Percentiles rank a stretch among this genome's conserved stretches.
Conservation (phyloP, 139 green algal genomes). For the Micractinium sp. region DNA sequence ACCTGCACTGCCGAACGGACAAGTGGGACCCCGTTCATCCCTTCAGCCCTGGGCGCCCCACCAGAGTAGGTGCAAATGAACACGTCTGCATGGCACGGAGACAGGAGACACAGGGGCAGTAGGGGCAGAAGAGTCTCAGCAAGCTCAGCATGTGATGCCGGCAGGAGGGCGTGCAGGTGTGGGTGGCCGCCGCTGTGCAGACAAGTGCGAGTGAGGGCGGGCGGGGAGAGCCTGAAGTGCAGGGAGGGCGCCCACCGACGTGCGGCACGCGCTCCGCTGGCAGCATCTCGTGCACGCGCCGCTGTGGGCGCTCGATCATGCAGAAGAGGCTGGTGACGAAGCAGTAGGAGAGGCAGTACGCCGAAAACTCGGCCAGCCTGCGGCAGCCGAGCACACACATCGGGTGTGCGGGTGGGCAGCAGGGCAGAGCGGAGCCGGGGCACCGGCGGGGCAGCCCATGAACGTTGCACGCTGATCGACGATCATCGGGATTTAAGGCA, state of each 20-base stretch:
- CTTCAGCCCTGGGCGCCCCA: background rate
- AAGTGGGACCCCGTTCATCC: too few relatives aligned
- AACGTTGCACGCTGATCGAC: too few relatives aligned
- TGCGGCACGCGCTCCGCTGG: background rate
- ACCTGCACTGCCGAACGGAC: too few relatives aligned
- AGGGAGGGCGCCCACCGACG: background rate
- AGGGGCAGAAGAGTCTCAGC: background rate
- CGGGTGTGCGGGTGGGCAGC: too few relatives aligned
- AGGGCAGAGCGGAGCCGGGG: too few relatives aligned
- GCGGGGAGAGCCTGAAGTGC: background rate
- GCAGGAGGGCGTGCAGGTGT: too few relatives aligned
- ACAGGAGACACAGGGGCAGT: too few relatives aligned
- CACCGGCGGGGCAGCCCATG: too few relatives aligned
- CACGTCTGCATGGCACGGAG: background rate
- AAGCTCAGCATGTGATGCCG: background rate
- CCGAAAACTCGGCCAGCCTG: constrained; percentile 8
- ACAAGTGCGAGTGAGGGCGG: background rate
- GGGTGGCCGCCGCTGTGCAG: background rate
- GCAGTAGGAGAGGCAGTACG: constrained; percentile 31
- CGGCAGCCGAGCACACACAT: background rate
- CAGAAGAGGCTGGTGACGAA: constrained; percentile 19
- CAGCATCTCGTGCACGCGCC: constrained; percentile 28
- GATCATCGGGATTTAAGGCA: too few relatives aligned
- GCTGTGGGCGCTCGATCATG: constrained; percentile 25
- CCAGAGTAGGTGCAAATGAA: constrained; percentile 37